Base-by-base conservation (phyloP, 345 rosid genomes). In the Linum usitatissimum region DNA sequence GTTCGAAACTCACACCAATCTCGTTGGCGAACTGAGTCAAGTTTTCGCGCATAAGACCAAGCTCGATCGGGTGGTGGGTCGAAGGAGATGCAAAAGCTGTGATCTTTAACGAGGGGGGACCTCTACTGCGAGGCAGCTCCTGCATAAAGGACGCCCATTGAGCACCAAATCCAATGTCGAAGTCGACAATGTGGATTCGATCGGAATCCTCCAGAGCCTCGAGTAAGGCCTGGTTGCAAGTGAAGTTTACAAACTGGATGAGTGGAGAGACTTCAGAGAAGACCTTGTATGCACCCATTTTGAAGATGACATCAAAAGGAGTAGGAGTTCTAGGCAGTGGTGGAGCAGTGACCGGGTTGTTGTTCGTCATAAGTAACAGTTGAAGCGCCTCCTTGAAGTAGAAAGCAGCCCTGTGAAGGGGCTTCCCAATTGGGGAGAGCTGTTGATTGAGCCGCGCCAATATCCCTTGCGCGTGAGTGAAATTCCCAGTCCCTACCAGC, bases 401-500 rank as follows among this genome's bases (percentile, higher is more conserved):
- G 80, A 74, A 81, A 76, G 78, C 80, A 64, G 80, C 83, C 74
- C 86, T 77, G 9, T 75, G 72, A 42, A 71, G 66, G 67, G 86
- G 86, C 83, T 75, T 79, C 39, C 86, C 86, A 58, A 69, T 64
- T 21, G 81, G 68, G 60, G 80, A 84, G 86, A 93, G 97, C 86
- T 86, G 95, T 78, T 93, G 99, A 93, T 93, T 93, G 97, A 93
- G 99, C 97, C 99, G 99, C 97, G 99, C 99, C 99, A 93, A 93
- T 93, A 93, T 93, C 97, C 83, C 99, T 82, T 90, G 97, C 87
- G 99, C 99, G 95, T 74, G 79, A 64, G 71, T 67, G 79, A 77
- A 79, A 65, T 75, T 81, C 75, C 86, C 83, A 64, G 80, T 75
- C 66, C 73, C 81, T 57, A 81, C 70, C 74, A 79, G 34, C 78